Evolutionary conservation across 305 asterid genomes (phyloP).

Genomic region (Fraxinus albicans): DNA sequence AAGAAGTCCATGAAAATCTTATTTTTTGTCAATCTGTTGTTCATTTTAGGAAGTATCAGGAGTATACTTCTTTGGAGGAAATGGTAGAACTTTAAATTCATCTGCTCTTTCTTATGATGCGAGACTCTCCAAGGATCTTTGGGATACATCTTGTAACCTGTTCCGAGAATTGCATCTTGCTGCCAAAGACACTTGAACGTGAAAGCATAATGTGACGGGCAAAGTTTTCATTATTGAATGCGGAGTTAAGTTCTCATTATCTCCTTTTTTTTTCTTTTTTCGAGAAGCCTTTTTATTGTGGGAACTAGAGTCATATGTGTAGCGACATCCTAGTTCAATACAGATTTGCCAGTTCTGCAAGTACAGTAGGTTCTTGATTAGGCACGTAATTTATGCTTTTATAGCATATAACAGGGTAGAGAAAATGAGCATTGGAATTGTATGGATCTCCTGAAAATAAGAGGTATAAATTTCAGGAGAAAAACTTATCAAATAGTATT

Average conservation of each 20-base stretch:
- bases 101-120: constrained; percentile 56
- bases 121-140: constrained; percentile 60
- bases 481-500: no score
- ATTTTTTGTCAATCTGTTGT: not conserved
- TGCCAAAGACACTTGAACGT: not conserved
- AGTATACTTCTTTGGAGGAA: constrained; percentile 80
- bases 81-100: constrained; percentile 55
- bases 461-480: no score
- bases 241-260: no score
- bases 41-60: constrained; percentile 68
- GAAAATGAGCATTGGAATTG: no score
- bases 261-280: no score
- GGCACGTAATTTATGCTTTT: no score
- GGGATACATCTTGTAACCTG: constrained; percentile 62
- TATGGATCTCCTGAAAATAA: no score
- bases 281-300: not conserved
- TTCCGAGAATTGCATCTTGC: constrained; percentile 47
- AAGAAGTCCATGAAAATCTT: not conserved
- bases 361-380: not conserved
- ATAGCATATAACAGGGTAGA: no score
- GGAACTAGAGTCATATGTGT: no score
- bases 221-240: not conserved
- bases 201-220: not conserved
- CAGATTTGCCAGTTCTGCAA: not conserved
- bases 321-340: not conserved